Evolutionary conservation across 1,284 basidiomycete species (phyloP).

Genomic region (Pyrrhoderma noxium): DNA sequence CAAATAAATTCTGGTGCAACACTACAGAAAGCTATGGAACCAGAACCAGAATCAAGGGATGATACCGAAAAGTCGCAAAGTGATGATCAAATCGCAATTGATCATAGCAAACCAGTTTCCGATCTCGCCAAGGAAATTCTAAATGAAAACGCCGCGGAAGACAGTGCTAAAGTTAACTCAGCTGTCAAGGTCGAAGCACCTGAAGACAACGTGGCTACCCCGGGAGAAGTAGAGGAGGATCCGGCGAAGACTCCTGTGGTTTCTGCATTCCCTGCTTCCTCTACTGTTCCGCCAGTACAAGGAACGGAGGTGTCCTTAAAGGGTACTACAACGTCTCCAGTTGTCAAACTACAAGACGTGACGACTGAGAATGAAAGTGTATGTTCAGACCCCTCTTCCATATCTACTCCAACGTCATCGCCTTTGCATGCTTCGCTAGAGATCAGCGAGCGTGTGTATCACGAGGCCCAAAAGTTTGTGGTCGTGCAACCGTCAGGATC

Average conservation of each 20-base stretch:
- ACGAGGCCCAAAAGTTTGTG: conserved; percentile 10
- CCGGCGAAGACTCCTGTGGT: conserved; percentile 5
- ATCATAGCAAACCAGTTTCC: too few relatives aligned
- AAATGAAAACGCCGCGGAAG: not conserved
- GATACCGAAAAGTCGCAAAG: not conserved
- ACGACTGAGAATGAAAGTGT: not conserved
- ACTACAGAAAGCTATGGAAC: not conserved
- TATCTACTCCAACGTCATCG: conserved; percentile 6
- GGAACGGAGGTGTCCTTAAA: too few relatives aligned
- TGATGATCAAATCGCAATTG: too few relatives aligned
- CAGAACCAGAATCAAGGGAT: not conserved
- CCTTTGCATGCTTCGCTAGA: conserved; percentile 11
- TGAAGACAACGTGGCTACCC: not conserved
- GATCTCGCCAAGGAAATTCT: too few relatives aligned
- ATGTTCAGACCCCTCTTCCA: not conserved
- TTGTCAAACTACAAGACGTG: not conserved
- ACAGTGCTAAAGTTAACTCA: not conserved
- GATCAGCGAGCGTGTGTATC: conserved; percentile 6
- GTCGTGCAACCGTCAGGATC: conserved; percentile 8
- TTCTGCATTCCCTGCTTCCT: conserved; percentile 1
- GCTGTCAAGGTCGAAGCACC: not conserved
- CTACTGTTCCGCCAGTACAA: not conserved
- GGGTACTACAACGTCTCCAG: not conserved
- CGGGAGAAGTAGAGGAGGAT: conserved; percentile 4
- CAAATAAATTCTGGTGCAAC: not conserved